phyloP scores from a whole-genome alignment of 768 basidiomycete genomes.

The Pleurotus tuoliensis region DNA sequence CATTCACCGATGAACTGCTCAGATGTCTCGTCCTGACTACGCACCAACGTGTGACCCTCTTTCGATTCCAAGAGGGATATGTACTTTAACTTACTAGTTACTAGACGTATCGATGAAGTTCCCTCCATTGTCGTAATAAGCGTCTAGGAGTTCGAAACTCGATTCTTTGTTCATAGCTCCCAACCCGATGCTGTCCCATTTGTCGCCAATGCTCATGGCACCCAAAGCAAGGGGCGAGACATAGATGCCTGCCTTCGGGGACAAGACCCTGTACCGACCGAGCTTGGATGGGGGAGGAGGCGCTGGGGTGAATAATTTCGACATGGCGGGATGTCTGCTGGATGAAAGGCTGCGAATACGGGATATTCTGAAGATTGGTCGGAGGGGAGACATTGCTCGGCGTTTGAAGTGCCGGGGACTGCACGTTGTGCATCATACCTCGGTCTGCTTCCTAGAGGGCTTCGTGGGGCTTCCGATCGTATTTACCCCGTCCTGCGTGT shows the following conservation, averaged over 20 bases:
- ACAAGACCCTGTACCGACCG: conserved; percentile 35
- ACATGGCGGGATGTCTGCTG: background rate
- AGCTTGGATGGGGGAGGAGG: conserved; percentile 28
- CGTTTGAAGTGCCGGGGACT: background rate
- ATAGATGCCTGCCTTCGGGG: conserved; percentile 37
- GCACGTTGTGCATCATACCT: background rate
- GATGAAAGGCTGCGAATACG: background rate
- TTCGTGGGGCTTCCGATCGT: background rate
- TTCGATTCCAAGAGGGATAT: background rate
- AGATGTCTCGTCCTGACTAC: conserved; percentile 31
- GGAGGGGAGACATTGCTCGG: background rate
- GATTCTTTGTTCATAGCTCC: conserved; percentile 33
- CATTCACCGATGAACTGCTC: conserved; percentile 42
- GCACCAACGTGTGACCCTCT: background rate
- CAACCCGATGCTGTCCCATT: conserved; percentile 27
- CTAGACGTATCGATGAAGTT: conserved; percentile 41
- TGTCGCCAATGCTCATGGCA: conserved; percentile 45
- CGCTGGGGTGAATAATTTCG: conserved; percentile 8
- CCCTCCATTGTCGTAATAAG: conserved; percentile 34
- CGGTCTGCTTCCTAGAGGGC: background rate
- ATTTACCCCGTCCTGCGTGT: background rate
- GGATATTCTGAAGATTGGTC: background rate
- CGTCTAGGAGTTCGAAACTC: conserved; percentile 37
- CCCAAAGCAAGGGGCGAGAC: conserved; percentile 49
- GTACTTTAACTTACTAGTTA: conserved; percentile 24